Base-by-base conservation (phyloP, 352 stramenopile species). In the Pythium brachiatum region DNA sequence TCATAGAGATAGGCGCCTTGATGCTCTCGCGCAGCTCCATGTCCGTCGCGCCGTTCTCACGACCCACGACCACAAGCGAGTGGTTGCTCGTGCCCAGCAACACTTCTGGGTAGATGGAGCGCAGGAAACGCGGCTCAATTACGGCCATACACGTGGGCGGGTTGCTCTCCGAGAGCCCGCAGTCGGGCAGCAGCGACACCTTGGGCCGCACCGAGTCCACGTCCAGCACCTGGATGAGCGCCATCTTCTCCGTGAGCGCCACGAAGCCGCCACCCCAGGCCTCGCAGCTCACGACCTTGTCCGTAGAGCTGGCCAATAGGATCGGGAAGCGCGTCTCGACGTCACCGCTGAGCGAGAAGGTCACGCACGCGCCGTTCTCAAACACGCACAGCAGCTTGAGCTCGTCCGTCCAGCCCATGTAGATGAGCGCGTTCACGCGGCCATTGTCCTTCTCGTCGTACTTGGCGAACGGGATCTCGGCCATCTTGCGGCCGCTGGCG, bases 71-170 rank as follows among this genome's bases (percentile, higher is more conserved):
- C 25, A 98, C 77, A 25, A 98, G 79, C 32, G 94, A 98, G 54
- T 86, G 83, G 62, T 96, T 86, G 18, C 84, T 92, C 15, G 93
- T 98, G 9, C 90, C 92, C 7, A 99, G 73, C n/a, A 98, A 86
- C 7, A 98, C 85, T 72, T 98, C 94, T 0, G 94, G 92, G 60
- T 95, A 90, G 51, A 89, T 83, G 20, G 81, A 95, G 31, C 95
- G 90, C 34, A 97, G 88, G 64, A 97, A 95, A 18, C 89, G 89
- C 18, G 93, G 83, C 55, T 96, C 80, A 0, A 98, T 67, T n/a
- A 98, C 90, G 0, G 92, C 94, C 85, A 99, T 95, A 54, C 86
- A 92, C 44, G 86, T 95, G 21, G 86, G 86, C 29, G 82, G 80
- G 60, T 92, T 94, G 16, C 60, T 38, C 36, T 90, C 79, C 18